These are phyloP conservation scores for Vanrija sp. DNA, from an alignment of 1,284 basidiomycete genomes.

Conservation along the genomic window DNA sequence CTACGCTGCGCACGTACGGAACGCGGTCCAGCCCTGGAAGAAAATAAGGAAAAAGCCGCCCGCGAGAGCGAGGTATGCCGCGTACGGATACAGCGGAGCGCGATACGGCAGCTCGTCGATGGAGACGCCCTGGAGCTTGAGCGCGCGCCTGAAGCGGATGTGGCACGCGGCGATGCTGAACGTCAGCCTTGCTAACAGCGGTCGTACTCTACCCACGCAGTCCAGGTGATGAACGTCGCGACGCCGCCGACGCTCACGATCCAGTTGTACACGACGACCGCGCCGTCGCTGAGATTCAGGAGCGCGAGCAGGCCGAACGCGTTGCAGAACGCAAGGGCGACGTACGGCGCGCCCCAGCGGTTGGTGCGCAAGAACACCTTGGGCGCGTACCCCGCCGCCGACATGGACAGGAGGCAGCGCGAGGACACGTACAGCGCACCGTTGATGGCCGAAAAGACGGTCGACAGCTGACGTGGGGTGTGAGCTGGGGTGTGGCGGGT, in stretches of 20 bases:
- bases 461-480: conserved; percentile 59
- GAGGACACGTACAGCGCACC: conserved; percentile 19
- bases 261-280: conserved; percentile 21
- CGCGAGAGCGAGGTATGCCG: conserved; percentile 3
- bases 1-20: not conserved
- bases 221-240: conserved; percentile 6
- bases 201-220: too few species aligned
- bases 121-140: conserved; percentile 39
- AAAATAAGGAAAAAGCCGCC: conserved; percentile 2
- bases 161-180: not conserved
- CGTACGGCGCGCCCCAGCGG: conserved; percentile 44
- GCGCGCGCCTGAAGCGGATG: conserved; percentile 50
- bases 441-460: conserved; percentile 41
- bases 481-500: not conserved
- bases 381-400: conserved; percentile 56
- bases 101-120: conserved; percentile 50
- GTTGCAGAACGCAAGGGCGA: conserved; percentile 28
- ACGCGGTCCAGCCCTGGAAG: conserved; percentile 1
- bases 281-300: conserved; percentile 26
- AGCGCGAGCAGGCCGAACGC: conserved; percentile 43
- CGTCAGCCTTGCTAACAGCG: not conserved
- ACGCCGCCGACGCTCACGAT: conserved; percentile 19
- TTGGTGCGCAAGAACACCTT: conserved; percentile 54
- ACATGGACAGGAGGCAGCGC: conserved; percentile 51
- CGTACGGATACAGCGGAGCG: conserved; percentile 1